Evolutionary conservation across 305 asterid species (phyloP), one percentile per base, ranked within the genome.

Genomic region (Euphrasia arctica): DNA sequence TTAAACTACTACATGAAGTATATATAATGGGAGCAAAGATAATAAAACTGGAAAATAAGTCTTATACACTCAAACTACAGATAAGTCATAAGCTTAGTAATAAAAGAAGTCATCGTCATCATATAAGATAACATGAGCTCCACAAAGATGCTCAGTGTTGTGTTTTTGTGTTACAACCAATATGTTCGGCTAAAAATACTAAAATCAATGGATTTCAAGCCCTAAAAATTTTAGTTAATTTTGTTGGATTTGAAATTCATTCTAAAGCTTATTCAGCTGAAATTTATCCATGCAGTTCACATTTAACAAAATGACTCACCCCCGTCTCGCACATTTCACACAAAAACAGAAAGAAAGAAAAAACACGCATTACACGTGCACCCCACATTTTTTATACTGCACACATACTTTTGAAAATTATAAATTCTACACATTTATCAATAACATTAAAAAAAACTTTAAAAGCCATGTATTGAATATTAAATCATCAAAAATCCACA

Each of bases 41-140:
- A 50, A 14, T 12, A 12, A 12, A 12, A 42, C 36, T 18, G 69
- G 58, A 63, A 62, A 59, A 18, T 5, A 66, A 22, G 14, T 63
- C 39, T 25, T 62, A 58, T 22, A 49, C 69, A 60, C 41, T 63
- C 13, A 66, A 63, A 29, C 65, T 25, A 34, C 54, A 67, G 50
- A 41, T 32, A 42, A 36, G 10, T 36, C 54, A 76, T 49, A 64
- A 62, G 43, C 28, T 54, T 27, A 11, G 55, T 50, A 52, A 45
- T 34, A 64, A 13, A 65, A 54, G 58, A 32, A 9, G 31, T 13
- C 14, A 31, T 58, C 36, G 5, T 32, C 9, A 31, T 63, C 62
- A 56, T 48, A 52, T 18, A 5, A 9, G 56, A 41, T 42, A 32
- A 62, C 61, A 51, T 32, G 34, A 49, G 22, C 36, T 55, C 62